Percentiles rank a stretch among this genome's conserved stretches.
Conservation (phyloP, 2,329 filamentous ascomycete species). For the Zasmidium citrigriseum region DNA sequence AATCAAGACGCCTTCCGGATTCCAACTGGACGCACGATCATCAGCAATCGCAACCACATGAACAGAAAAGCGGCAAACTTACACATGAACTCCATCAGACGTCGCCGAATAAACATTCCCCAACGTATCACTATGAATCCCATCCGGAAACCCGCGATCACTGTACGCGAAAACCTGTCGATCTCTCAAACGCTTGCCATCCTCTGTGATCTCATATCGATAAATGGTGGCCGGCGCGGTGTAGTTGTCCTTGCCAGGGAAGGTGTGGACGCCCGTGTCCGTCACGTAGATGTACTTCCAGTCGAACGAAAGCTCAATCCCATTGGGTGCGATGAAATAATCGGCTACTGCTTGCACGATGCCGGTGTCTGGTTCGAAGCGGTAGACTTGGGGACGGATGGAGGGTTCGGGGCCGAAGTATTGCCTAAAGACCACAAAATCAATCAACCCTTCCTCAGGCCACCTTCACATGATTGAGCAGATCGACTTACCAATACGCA, state of each 20-base stretch:
- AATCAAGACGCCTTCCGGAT: slow-evolving; percentile 51
- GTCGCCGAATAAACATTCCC: slow-evolving; percentile 58
- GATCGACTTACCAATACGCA: slow-evolving; percentile 48
- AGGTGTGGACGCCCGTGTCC: slow-evolving; percentile 51
- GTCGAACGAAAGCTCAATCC: slow-evolving; percentile 58
- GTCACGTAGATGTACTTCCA: slow-evolving; percentile 56
- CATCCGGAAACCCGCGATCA: slow-evolving; percentile 58
- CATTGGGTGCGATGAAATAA: slow-evolving; percentile 58
- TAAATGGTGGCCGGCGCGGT: slow-evolving; percentile 46
- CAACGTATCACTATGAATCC: slow-evolving; percentile 54
- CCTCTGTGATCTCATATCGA: slow-evolving; percentile 41
- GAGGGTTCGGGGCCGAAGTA: slow-evolving; percentile 54
- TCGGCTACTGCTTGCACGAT: slow-evolving; percentile 59
- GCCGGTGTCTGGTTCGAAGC: slow-evolving; percentile 54
- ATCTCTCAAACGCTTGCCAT: slow-evolving; percentile 38
- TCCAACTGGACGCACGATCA: slow-evolving; percentile 43
- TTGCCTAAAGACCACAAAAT: slow-evolving; percentile 12
- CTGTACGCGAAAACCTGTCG: slow-evolving; percentile 57
- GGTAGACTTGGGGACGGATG: slow-evolving; percentile 61
- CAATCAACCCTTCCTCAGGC: too few species aligned
- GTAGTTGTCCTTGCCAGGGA: slow-evolving; percentile 32
- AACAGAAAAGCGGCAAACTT: slow-evolving; percentile 7
- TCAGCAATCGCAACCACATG: not conserved
- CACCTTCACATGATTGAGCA: not conserved
- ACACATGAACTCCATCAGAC: slow-evolving; percentile 55